Evolutionary conservation across 352 stramenopile species (phyloP), one percentile per base, ranked within the genome.

Genomic region (Halophytophthora batemanensis): DNA sequence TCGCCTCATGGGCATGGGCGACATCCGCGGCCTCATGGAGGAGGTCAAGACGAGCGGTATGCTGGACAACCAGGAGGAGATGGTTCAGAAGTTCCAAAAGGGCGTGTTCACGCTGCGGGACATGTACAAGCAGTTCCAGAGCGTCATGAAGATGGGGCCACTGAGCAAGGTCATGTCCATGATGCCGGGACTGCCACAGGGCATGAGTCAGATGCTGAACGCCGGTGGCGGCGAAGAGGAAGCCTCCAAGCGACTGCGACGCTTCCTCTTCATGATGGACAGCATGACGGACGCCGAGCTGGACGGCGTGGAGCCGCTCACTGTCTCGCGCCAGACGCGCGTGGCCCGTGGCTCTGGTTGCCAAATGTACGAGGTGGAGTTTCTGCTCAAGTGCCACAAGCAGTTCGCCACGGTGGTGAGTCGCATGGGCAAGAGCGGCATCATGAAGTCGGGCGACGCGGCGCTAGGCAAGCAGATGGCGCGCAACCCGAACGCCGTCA

Each of bases 201-300:
- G 79, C 17, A 90, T 96, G 84, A 86, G 68, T 29, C 78, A 90
- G 56, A 79, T 98, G 55, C 95, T 97, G 61, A 95, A 87, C 44
- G 84, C 90, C 63, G 89, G 87, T 31, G 90, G 87, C 43, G 87
- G 88, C 6, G 94, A 98, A 50, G 87, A 98, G 45, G 87, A 98
- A 65, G 82, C 79, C 11, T 96, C 81, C 5, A 93, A 95, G 57
- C 77, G 90, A 15, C 76, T 99, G 29, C 96, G 98, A 44, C 93
- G 93, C 40, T 99, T 99, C 73, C 82, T 99, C 62, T 98, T 97
- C 76, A 98, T 99, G 81, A 99, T 99, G 96, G 97, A 99, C 66
- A 97, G 79, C 56, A 99, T 99, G 97, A 98, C 90, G 4, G 88
- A 98, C 53, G 88, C 89, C 1, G 95, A 98, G 65, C 78, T 99